phyloP scores from a whole-genome alignment of 139 green algal genomes.

The Mesostigma viride region DNA sequence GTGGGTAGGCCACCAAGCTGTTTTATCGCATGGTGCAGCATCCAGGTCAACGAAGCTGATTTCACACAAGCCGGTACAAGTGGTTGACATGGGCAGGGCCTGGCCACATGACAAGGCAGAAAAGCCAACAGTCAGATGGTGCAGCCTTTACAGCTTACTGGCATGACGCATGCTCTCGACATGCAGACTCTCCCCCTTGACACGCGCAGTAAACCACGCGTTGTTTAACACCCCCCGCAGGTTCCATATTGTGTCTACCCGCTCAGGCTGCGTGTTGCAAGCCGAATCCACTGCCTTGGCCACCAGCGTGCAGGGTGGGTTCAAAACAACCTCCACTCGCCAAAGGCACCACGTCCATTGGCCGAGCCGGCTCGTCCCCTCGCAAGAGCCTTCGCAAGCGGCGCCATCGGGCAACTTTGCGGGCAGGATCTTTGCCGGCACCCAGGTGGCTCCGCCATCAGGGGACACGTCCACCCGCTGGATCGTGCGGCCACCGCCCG shows the following conservation, averaged over 20 bases:
- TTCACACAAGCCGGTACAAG: no score
- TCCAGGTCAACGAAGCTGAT: no score
- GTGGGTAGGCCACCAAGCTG: no score
- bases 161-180: no score
- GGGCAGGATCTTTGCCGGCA: slow-evolving; percentile 19
- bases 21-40: no score
- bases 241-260: slow-evolving; percentile 25
- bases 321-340: neutral
- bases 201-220: slow-evolving; percentile 33
- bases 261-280: slow-evolving; percentile 28
- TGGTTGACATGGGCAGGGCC: no score
- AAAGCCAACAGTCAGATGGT: no score
- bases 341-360: slow-evolving; percentile 25
- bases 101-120: no score
- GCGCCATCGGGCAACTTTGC: neutral
- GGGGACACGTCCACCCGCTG: slow-evolving; percentile 33
- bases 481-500: slow-evolving; percentile 23
- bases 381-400: neutral
- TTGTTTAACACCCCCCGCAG: slow-evolving; percentile 33
- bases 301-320: slow-evolving; percentile 17
- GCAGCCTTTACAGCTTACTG: no score
- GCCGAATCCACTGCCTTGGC: slow-evolving; percentile 14
- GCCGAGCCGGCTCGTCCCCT: slow-evolving; percentile 7
- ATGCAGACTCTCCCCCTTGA: no score
- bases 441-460: slow-evolving; percentile 27